A percentile compares a stretch with the other conserved stretches of the same genome.
Evolutionary conservation across 2,329 filamentous ascomycete genomes (phyloP).

Genomic region (Chaetomiaceae sp.): DNA sequence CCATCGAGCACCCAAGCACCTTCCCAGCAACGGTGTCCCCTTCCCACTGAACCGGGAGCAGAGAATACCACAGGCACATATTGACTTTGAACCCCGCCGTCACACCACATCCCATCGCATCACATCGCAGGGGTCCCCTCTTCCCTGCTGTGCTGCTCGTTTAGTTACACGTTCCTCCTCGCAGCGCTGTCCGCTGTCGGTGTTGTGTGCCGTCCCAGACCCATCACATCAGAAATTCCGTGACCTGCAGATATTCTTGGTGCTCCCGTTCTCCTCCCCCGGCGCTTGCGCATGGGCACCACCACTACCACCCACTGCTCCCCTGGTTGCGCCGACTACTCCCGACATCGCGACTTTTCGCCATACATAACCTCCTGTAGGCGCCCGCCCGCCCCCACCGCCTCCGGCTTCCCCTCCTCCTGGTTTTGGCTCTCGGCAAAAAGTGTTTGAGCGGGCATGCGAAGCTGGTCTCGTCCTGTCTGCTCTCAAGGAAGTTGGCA

Average conservation of each 20-base stretch:
- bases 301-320: too few relatives aligned
- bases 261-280: slow-evolving; percentile 14
- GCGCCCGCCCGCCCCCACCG: slow-evolving; percentile 35
- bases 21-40: background rate
- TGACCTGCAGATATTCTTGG: slow-evolving; percentile 18
- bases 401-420: slow-evolving; percentile 30
- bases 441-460: slow-evolving; percentile 30
- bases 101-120: slow-evolving; percentile 10
- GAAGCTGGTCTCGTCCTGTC: slow-evolving; percentile 29
- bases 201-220: slow-evolving; percentile 4
- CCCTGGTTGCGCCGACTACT: too few relatives aligned
- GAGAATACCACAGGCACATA: slow-evolving; percentile 17
- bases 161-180: slow-evolving; percentile 1
- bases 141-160: slow-evolving; percentile 3
- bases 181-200: background rate
- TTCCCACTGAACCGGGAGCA: too few relatives aligned
- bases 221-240: slow-evolving; percentile 16
- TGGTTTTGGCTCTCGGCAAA: slow-evolving; percentile 37
- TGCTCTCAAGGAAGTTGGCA: slow-evolving; percentile 20
- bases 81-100: slow-evolving; percentile 13
- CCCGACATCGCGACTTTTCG: slow-evolving; percentile 15
- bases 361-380: slow-evolving; percentile 45
- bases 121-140: slow-evolving; percentile 10
- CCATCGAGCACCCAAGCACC: slow-evolving; percentile 1
- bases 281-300: slow-evolving; percentile 21